phyloP scores from a whole-genome alignment of 345 rosid species.

The Salix koriyanagi region DNA sequence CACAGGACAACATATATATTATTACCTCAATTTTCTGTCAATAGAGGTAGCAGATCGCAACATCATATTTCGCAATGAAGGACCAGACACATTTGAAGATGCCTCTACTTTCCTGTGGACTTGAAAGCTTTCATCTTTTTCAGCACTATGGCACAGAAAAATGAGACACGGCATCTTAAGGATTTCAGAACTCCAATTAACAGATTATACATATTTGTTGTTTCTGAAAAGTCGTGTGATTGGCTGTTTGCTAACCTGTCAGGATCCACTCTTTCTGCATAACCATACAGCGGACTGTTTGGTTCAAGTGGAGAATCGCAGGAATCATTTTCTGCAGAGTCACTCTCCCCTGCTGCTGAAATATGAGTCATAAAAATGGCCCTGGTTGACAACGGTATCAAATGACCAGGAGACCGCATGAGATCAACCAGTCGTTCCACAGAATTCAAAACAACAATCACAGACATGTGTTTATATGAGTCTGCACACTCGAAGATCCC shows the following conservation, averaged over 20 bases:
- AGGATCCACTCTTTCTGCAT: slow-evolving; percentile 62
- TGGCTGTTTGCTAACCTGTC: slow-evolving; percentile 54
- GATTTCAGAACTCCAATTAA: background rate
- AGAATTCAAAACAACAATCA: slow-evolving; percentile 73
- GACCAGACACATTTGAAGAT: slow-evolving; percentile 59
- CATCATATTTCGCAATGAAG: slow-evolving; percentile 66
- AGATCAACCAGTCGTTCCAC: slow-evolving; percentile 90
- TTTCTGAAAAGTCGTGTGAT: background rate
- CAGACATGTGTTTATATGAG: slow-evolving; percentile 84
- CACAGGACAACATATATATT: background rate
- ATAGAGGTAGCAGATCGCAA: slow-evolving; percentile 47
- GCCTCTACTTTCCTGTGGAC: slow-evolving; percentile 61
- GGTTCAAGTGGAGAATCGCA: slow-evolving; percentile 99
- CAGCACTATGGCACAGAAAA: slow-evolving; percentile 54
- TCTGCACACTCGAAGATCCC: slow-evolving; percentile 72
- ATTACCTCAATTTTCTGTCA: slow-evolving; percentile 74
- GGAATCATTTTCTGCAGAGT: slow-evolving; percentile 97
- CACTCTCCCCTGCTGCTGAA: slow-evolving; percentile 97
- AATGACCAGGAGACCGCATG: slow-evolving; percentile 95
- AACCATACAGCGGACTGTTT: slow-evolving; percentile 87
- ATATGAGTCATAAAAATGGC: slow-evolving; percentile 87
- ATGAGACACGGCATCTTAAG: slow-evolving; percentile 1
- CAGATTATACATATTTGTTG: background rate
- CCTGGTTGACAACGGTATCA: slow-evolving; percentile 75
- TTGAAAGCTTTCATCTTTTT: slow-evolving; percentile 68